These are phyloP conservation scores for Cucurbita pepo DNA, from an alignment of 306 rosid genomes.

Conservation along the genomic window DNA sequence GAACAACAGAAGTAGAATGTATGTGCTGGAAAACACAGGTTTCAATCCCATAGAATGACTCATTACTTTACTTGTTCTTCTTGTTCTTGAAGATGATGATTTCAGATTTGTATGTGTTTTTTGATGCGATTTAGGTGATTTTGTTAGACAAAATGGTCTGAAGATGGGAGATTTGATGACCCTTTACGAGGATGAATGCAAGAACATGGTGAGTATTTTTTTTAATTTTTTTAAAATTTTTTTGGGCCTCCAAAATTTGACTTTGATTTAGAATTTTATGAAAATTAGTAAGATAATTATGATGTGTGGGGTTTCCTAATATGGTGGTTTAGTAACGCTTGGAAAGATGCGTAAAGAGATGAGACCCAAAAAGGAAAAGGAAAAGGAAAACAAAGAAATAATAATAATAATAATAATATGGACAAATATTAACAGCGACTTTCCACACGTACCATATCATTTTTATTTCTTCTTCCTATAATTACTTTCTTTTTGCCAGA, in stretches of 20 bases:
- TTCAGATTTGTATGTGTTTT: not conserved
- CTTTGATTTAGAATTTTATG: not conserved
- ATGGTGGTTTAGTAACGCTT: not conserved
- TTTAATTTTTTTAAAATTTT: not conserved
- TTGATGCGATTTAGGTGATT: constrained; percentile 18
- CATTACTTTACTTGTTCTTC: not conserved
- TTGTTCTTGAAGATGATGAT: not conserved
- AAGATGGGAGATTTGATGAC: constrained; percentile 34
- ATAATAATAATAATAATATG: not conserved
- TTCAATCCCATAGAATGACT: not conserved
- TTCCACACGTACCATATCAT: not conserved
- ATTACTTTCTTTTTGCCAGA: not conserved
- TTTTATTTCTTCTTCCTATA: not conserved
- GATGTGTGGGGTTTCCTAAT: not conserved
- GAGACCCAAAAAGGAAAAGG: too few species aligned
- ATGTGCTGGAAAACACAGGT: constrained; percentile 52
- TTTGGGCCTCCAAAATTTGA: not conserved
- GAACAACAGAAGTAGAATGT: constrained; percentile 52
- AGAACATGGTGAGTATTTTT: constrained; percentile 39
- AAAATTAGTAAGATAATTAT: not conserved
- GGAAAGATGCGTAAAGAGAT: not conserved
- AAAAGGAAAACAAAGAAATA: not conserved
- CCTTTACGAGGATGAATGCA: constrained; percentile 34
- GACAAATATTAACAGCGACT: not conserved
- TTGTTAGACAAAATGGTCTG: constrained; percentile 27